Evolutionary conservation across 345 rosid genomes (phyloP).

Genomic region (Kernera saxatilis): DNA sequence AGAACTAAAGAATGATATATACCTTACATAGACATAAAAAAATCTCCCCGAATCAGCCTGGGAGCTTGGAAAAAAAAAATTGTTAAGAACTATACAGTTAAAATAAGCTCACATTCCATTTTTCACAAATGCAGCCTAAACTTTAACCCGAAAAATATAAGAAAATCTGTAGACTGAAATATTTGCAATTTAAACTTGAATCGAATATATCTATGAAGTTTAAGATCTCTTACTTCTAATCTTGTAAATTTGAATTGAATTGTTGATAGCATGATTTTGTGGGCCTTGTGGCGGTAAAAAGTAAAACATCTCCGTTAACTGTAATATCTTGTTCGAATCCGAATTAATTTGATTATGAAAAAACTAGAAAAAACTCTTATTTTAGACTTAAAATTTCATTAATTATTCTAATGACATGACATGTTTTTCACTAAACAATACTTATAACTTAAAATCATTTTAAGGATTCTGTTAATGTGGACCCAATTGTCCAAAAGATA

Average conservation of each 20-base stretch:
- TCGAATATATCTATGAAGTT: background rate
- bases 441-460: background rate
- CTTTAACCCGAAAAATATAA: too few species aligned
- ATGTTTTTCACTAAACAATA: background rate
- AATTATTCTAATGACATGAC: background rate
- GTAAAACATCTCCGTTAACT: background rate
- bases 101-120: too few species aligned
- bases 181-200: background rate
- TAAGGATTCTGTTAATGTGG: constrained; percentile 7
- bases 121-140: too few species aligned
- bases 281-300: background rate
- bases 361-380: background rate
- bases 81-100: background rate
- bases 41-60: background rate
- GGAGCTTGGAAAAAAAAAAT: background rate
- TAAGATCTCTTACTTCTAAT: background rate
- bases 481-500: constrained; percentile 11
- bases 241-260: background rate
- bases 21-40: background rate
- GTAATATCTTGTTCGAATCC: background rate
- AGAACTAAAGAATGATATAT: constrained; percentile 15
- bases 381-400: background rate
- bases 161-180: too few species aligned
- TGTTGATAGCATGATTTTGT: background rate
- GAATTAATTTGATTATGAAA: background rate